Evolutionary conservation across 208 protist species (phyloP).

Genomic region (Trypanosoma scelopori): DNA sequence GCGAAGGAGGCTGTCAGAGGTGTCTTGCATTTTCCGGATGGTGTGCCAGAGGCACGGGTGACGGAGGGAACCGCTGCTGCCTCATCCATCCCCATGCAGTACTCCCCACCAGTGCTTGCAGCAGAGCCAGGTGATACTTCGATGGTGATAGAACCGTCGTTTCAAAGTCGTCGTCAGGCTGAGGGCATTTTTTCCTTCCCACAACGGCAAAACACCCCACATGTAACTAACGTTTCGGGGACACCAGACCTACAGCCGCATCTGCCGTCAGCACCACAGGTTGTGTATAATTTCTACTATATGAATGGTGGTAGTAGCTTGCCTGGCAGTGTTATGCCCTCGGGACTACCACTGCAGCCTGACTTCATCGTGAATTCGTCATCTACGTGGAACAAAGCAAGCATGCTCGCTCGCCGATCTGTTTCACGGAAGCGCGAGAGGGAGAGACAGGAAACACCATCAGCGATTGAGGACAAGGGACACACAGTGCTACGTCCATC

Average conservation of each 20-base stretch:
- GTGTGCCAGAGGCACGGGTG: not conserved
- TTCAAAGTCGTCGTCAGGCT: not conserved
- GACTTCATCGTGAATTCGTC: conserved; percentile 9
- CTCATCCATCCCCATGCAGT: not conserved
- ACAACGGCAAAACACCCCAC: not conserved
- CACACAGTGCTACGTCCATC: not conserved
- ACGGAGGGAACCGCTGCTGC: not conserved
- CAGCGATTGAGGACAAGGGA: not conserved
- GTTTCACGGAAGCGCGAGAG: conserved; percentile 7
- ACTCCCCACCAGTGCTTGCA: not conserved
- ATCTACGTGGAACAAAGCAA: conserved; percentile 13
- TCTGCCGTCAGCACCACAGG: conserved; percentile 3
- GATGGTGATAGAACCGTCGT: conserved; percentile 11
- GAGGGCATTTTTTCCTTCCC: not conserved
- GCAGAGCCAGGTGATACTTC: not conserved
- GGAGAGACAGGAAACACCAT: conserved; percentile 1
- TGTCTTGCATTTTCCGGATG: not conserved
- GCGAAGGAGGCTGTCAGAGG: conserved; percentile 14
- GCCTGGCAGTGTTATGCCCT: not conserved
- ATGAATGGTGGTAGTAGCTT: conserved; percentile 11
- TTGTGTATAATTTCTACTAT: conserved; percentile 40
- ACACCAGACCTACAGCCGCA: not conserved
- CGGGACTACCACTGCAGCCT: not conserved
- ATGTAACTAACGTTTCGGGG: not conserved
- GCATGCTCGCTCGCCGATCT: conserved; percentile 18